Base-by-base conservation (phyloP, 2,329 filamentous ascomycete species). In the Alternaria panax region DNA sequence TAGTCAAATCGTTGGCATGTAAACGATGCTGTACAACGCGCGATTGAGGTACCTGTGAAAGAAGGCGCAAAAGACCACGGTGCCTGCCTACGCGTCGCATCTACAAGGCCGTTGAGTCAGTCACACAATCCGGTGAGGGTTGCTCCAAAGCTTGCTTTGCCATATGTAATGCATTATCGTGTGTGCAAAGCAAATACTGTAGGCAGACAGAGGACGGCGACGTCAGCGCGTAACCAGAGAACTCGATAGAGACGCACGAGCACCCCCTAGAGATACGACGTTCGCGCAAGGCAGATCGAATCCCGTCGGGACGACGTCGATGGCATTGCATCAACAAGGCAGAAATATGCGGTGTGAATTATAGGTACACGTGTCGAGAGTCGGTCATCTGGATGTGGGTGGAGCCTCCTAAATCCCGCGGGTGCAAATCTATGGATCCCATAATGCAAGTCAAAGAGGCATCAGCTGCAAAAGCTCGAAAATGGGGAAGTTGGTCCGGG, bases 281-380 rank as follows among this genome's bases (percentile, higher is more conserved):
- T 52, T 41, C 22, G 51, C 43, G 51, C 51, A 43, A 27, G n/a
- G 43, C 43, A 38, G 40, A 46, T 54, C 40, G 12, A 46, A 18
- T 45, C 22, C 22, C 18, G 51, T 43, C 25, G 18, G 20, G 24
- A 59, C 28, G 46, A n/a, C 20, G 25, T 25, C 42, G 32, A 57
- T 34, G 27, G 27, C 24, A 24, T 25, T 27, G 51, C 38, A 52
- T 43, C 27, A 46, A 24, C 18, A 48, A 16, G 22, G 42, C 38
- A 42, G 55, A 40, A 67, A 69, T 40, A 60, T 69, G 61, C 69
- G 71, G 65, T 71, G 66, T 66, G 43, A 42, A 52, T 54, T 34
- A 58, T 28, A 48, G 28, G 50, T 62, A 70, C 64, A 70, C 66
- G 66, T 72, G 68, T 71, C 57, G 60, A 58, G 60, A 30, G 64